These are phyloP conservation scores for Schrenkiella parvula DNA, from an alignment of 345 rosid genomes.

Conservation along the genomic window DNA sequence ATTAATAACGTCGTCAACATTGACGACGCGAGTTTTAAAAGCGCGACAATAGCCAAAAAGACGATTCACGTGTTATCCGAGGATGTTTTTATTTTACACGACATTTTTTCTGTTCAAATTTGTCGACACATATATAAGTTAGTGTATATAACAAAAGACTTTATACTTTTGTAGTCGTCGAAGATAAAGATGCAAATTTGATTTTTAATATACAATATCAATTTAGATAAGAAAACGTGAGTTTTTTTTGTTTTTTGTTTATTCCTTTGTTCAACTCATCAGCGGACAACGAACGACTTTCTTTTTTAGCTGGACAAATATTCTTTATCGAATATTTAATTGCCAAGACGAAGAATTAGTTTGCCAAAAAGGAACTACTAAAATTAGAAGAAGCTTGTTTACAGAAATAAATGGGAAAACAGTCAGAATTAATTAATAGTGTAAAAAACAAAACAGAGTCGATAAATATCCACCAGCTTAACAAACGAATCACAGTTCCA, in stretches of 20 bases:
- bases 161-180: neutral
- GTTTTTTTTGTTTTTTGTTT: too few relatives aligned
- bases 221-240: neutral
- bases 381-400: neutral
- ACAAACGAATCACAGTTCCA: slow-evolving; percentile 14
- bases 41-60: slow-evolving; percentile 12
- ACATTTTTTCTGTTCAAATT: slow-evolving; percentile 20
- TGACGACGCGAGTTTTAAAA: slow-evolving; percentile 23
- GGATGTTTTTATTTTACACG: slow-evolving; percentile 14
- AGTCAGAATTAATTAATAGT: neutral
- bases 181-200: neutral
- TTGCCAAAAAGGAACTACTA: neutral
- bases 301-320: neutral
- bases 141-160: neutral
- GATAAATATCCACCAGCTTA: slow-evolving; percentile 29
- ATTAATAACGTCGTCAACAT: slow-evolving; percentile 19
- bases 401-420: neutral
- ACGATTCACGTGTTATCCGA: slow-evolving; percentile 26
- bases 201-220: neutral
- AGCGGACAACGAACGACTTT: neutral
- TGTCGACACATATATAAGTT: slow-evolving; percentile 17
- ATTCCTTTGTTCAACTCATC: neutral
- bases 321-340: neutral
- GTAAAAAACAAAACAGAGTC: slow-evolving; percentile 1
- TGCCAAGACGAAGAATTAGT: too few relatives aligned